Conservation (phyloP, 1,284 basidiomycete species). For the Phlebopus sp. region DNA sequence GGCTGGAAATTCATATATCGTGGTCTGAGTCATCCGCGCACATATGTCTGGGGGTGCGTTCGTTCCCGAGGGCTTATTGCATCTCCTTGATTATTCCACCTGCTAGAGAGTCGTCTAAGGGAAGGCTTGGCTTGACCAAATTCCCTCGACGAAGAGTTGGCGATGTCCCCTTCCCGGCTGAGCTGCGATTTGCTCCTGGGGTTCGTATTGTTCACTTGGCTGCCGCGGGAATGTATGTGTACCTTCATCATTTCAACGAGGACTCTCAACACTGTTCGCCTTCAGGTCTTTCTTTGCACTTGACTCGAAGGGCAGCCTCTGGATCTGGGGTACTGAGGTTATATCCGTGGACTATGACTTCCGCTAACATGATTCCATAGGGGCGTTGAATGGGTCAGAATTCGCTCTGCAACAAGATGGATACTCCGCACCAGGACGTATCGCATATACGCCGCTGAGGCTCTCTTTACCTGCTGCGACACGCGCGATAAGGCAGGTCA, state of each 20-base stretch:
- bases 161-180: slow-evolving; percentile 60
- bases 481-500: slow-evolving; percentile 57
- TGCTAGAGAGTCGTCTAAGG: slow-evolving; percentile 53
- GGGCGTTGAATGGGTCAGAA: slow-evolving; percentile 56
- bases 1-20: slow-evolving; percentile 82
- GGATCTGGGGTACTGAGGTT: slow-evolving; percentile 73
- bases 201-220: slow-evolving; percentile 70
- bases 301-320: slow-evolving; percentile 68
- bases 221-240: slow-evolving; percentile 75
- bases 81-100: slow-evolving; percentile 4
- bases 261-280: slow-evolving; percentile 1
- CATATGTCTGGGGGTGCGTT: slow-evolving; percentile 81
- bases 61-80: neutral
- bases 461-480: slow-evolving; percentile 56
- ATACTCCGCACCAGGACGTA: slow-evolving; percentile 52
- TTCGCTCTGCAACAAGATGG: slow-evolving; percentile 48
- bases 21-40: slow-evolving; percentile 54
- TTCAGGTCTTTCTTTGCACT: slow-evolving; percentile 77
- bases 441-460: slow-evolving; percentile 50
- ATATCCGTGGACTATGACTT: neutral
- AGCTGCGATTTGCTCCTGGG: slow-evolving; percentile 50
- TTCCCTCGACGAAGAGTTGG: slow-evolving; percentile 36
- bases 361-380: slow-evolving; percentile 35
- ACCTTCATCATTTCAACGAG: slow-evolving; percentile 1
- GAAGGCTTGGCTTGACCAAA: slow-evolving; percentile 54